A percentile compares a stretch with the other conserved stretches of the same genome.
Conservation (phyloP, 2,329 filamentous ascomycete species). For the Fusarium verticillioides region DNA sequence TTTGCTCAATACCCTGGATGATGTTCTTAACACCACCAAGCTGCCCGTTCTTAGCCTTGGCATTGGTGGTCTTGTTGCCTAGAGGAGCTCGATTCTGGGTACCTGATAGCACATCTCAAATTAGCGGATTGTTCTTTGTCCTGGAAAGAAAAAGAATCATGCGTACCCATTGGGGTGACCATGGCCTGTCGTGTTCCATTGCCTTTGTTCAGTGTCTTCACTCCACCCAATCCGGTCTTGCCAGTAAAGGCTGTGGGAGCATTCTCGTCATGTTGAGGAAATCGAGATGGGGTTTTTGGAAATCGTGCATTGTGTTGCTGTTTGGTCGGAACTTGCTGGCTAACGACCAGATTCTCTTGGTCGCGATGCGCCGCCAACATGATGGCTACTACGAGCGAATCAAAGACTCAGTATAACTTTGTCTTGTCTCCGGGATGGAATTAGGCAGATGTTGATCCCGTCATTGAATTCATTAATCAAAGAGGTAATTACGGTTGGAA, state of each 20-base stretch:
- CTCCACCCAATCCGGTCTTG: conserved; percentile 61
- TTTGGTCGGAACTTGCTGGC: conserved; percentile 79
- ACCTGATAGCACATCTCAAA: conserved; percentile 31
- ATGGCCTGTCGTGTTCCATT: conserved; percentile 65
- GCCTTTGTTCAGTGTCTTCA: conserved; percentile 61
- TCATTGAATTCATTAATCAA: conserved; percentile 26
- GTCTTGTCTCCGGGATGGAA: conserved; percentile 9
- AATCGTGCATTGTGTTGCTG: conserved; percentile 79
- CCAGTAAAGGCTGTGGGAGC: conserved; percentile 55
- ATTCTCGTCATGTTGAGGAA: conserved; percentile 88
- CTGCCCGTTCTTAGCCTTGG: conserved; percentile 77
- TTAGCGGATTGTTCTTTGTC: conserved; percentile 14
- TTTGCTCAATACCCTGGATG: conserved; percentile 70
- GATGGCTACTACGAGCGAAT: conserved; percentile 27
- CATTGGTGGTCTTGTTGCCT: conserved; percentile 96
- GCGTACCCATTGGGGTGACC: conserved; percentile 82
- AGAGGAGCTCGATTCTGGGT: conserved; percentile 79
- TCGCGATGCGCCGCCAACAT: conserved; percentile 85
- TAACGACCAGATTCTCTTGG: conserved; percentile 87
- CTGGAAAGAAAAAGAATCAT: not conserved
- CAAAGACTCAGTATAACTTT: conserved; percentile 12
- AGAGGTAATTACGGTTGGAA: conserved; percentile 34
- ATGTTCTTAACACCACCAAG: conserved; percentile 71
- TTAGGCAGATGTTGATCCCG: conserved; percentile 23
- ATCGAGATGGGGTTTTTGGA: conserved; percentile 84